These are phyloP conservation scores for Onygenales sp. DNA, from an alignment of 2,329 filamentous ascomycete species.

Conservation along the genomic window DNA sequence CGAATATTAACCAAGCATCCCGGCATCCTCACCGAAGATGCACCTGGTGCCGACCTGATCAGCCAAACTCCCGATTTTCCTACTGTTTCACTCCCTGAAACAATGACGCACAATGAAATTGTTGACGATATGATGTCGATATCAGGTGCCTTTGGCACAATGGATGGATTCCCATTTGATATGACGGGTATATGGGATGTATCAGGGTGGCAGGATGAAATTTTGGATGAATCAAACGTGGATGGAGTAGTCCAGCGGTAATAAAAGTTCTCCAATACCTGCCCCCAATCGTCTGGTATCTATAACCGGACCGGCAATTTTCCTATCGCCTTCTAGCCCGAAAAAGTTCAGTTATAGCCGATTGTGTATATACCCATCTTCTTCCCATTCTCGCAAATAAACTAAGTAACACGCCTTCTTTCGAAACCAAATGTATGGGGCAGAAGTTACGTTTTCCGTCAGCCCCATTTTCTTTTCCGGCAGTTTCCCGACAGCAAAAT, in stretches of 20 bases:
- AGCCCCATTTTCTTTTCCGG: too few species aligned
- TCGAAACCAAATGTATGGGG: too few species aligned
- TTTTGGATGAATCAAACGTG: not conserved
- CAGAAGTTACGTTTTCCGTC: too few species aligned
- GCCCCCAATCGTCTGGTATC: too few species aligned
- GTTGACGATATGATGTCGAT: constrained; percentile 40
- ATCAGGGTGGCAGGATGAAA: constrained; percentile 20
- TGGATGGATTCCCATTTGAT: constrained; percentile 38
- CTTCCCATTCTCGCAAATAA: too few species aligned
- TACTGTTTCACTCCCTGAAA: constrained; percentile 32
- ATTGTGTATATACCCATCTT: too few species aligned
- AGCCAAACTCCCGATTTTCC: constrained; percentile 18
- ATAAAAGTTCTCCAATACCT: not conserved
- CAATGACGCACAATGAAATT: constrained; percentile 36
- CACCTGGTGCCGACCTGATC: constrained; percentile 2
- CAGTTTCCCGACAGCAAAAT: too few species aligned
- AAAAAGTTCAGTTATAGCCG: too few species aligned
- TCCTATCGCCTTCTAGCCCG: too few species aligned
- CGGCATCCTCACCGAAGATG: constrained; percentile 14
- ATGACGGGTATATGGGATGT: constrained; percentile 39
- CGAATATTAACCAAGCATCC: constrained; percentile 34
- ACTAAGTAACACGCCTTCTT: too few species aligned
- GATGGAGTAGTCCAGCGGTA: not conserved
- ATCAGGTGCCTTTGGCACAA: constrained; percentile 35
- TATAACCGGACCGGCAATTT: too few species aligned